These are phyloP conservation scores for Penicillium hesseltinei DNA, from an alignment of 2,329 filamentous ascomycete species.

Conservation along the genomic window DNA sequence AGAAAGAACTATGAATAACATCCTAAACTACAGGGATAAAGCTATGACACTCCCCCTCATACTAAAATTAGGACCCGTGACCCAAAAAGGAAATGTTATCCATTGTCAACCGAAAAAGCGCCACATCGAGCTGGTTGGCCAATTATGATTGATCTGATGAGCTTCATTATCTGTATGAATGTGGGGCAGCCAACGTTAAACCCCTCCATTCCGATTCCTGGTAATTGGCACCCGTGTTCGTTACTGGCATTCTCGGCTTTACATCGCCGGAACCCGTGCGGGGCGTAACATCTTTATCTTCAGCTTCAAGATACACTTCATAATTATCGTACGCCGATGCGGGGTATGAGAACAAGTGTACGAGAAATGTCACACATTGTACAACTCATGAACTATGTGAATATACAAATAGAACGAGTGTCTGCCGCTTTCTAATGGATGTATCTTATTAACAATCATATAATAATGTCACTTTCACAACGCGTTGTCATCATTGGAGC, in stretches of 20 bases:
- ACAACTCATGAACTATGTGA: background rate
- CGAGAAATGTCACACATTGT: constrained; percentile 3
- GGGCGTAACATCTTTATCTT: constrained; percentile 7
- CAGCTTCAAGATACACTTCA: background rate
- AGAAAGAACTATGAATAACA: background rate
- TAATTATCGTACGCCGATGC: background rate
- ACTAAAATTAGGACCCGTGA: background rate
- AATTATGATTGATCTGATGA: background rate
- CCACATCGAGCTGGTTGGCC: background rate
- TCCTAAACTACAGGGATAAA: background rate
- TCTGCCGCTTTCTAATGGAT: background rate
- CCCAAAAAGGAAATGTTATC: constrained; percentile 7
- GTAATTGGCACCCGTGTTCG: background rate
- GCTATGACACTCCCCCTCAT: background rate
- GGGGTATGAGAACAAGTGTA: constrained; percentile 2
- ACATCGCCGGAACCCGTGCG: constrained; percentile 13
- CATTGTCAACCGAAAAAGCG: background rate
- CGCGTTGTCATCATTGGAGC: constrained; percentile 62
- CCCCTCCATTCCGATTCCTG: background rate
- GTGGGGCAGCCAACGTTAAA: background rate
- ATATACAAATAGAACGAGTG: constrained; percentile 1
- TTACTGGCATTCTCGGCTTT: constrained; percentile 7
- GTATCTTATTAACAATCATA: background rate
- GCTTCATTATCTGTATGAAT: background rate
- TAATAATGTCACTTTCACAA: constrained; percentile 37